Evolutionary conservation across 75 land plant genomes (phyloP).

Genomic region (Pinus tabuliformis): DNA sequence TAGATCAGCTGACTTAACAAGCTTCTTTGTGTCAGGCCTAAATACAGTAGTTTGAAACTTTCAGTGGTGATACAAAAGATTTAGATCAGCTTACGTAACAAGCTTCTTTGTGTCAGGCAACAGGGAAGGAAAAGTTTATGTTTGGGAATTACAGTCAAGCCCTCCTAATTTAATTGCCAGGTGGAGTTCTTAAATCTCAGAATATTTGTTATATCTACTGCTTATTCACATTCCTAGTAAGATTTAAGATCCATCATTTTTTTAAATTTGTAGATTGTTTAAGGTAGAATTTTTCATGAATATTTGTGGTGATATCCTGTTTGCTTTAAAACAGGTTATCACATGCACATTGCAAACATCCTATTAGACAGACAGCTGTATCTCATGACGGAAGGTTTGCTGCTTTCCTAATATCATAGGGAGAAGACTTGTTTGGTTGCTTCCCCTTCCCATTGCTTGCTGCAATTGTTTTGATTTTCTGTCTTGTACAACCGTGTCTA

Average conservation of each 20-base stretch:
- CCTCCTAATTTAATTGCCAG: slow-evolving; percentile 86
- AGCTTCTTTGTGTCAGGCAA: slow-evolving; percentile 52
- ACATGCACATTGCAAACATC: slow-evolving; percentile 84
- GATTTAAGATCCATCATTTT: background rate
- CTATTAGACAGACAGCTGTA: slow-evolving; percentile 92
- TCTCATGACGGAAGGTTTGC: slow-evolving; percentile 93
- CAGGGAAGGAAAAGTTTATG: slow-evolving; percentile 91
- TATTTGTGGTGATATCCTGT: slow-evolving; percentile 3
- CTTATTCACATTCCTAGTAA: background rate
- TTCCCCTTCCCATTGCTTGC: background rate
- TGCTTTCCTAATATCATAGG: background rate
- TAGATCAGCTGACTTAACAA: background rate
- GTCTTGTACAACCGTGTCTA: background rate
- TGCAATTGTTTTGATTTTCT: background rate
- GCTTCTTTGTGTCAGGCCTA: slow-evolving; percentile 37
- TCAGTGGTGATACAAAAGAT: background rate
- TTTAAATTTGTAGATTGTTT: background rate
- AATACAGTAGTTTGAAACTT: no score
- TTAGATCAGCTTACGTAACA: background rate
- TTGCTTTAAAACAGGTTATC: slow-evolving; percentile 45
- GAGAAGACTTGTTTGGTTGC: background rate
- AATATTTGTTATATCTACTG: background rate
- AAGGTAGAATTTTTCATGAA: background rate
- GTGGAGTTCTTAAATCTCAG: slow-evolving; percentile 19
- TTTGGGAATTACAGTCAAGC: slow-evolving; percentile 93